These are phyloP conservation scores for Apiotrichum domesticum DNA, from an alignment of 1,284 basidiomycete species.

Conservation along the genomic window DNA sequence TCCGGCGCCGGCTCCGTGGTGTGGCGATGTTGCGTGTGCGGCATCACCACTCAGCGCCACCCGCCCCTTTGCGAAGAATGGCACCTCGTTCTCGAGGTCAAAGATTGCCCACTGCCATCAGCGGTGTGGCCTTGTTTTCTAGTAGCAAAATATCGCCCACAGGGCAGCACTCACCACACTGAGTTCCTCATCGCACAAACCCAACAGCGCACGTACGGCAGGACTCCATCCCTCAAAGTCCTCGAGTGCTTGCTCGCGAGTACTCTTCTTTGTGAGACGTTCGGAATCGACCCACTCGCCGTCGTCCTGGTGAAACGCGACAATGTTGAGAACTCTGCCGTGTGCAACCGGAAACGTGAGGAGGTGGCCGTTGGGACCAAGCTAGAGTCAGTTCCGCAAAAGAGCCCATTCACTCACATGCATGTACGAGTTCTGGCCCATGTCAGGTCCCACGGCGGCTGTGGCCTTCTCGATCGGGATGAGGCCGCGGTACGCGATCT, in stretches of 20 bases:
- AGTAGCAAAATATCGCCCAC: neutral
- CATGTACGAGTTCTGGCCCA: conserved; percentile 18
- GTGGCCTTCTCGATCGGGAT: conserved; percentile 13
- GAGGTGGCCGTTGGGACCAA: conserved; percentile 16
- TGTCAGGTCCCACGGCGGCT: conserved; percentile 12
- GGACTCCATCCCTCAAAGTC: conserved; percentile 12
- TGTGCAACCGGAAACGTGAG: conserved; percentile 19
- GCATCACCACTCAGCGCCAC: conserved; percentile 17
- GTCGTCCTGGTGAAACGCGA: conserved; percentile 13
- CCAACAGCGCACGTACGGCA: conserved; percentile 7
- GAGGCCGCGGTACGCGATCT: conserved; percentile 21
- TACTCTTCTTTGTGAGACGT: conserved; percentile 12
- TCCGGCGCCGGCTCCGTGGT: conserved; percentile 22
- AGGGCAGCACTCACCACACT: conserved; percentile 10
- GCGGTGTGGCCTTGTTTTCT: neutral
- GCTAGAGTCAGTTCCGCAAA: conserved; percentile 4
- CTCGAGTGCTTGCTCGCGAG: conserved; percentile 8
- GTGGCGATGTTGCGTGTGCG: conserved; percentile 20
- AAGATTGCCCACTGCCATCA: conserved; percentile 19
- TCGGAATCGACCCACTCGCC: conserved; percentile 10
- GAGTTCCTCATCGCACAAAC: conserved; percentile 14
- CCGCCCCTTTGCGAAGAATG: conserved; percentile 8
- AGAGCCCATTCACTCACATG: conserved; percentile 5
- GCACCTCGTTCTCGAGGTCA: conserved; percentile 7
- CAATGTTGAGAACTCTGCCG: conserved; percentile 18